phyloP scores from a whole-genome alignment of 1,284 basidiomycete species.

The Papiliotrema nemorosa region DNA sequence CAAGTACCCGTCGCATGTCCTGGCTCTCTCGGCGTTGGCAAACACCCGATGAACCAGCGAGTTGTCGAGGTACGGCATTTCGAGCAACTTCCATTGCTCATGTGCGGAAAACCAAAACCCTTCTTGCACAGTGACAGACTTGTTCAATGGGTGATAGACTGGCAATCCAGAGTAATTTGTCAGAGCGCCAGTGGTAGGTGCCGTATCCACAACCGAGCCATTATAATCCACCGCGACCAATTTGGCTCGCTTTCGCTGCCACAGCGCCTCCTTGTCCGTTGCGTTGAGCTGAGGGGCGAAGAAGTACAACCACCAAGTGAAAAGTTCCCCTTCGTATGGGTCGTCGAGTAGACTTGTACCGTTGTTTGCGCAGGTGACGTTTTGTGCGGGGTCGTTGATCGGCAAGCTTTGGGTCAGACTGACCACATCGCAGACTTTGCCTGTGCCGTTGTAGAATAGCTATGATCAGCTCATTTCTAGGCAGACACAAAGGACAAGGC shows the following conservation, averaged over 20 bases:
- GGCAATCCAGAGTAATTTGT: neutral
- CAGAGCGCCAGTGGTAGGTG: neutral
- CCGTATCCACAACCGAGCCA: neutral
- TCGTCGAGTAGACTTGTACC: neutral
- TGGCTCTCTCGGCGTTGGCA: constrained; percentile 5
- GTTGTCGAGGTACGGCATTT: constrained; percentile 8
- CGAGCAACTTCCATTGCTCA: constrained; percentile 8
- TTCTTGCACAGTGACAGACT: constrained; percentile 5
- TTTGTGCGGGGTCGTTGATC: neutral
- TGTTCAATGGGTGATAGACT: neutral
- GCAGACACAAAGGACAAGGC: neutral
- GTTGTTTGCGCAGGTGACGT: neutral
- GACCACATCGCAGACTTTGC: constrained; percentile 3
- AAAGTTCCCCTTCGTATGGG: constrained; percentile 8
- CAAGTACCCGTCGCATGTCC: constrained; percentile 8
- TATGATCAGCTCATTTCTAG: neutral
- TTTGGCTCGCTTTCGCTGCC: neutral
- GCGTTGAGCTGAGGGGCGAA: neutral
- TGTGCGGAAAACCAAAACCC: constrained; percentile 8
- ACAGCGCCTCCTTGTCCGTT: neutral
- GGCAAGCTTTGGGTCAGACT: constrained; percentile 1
- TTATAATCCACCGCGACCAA: neutral
- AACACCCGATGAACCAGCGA: constrained; percentile 1
- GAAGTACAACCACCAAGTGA: constrained; percentile 6
- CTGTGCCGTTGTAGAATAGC: constrained; percentile 5